A percentile compares a stretch with the other conserved stretches of the same genome.
These are phyloP conservation scores for Metrosideros polymorpha DNA, from an alignment of 441 rosid species.

Conservation along the genomic window DNA sequence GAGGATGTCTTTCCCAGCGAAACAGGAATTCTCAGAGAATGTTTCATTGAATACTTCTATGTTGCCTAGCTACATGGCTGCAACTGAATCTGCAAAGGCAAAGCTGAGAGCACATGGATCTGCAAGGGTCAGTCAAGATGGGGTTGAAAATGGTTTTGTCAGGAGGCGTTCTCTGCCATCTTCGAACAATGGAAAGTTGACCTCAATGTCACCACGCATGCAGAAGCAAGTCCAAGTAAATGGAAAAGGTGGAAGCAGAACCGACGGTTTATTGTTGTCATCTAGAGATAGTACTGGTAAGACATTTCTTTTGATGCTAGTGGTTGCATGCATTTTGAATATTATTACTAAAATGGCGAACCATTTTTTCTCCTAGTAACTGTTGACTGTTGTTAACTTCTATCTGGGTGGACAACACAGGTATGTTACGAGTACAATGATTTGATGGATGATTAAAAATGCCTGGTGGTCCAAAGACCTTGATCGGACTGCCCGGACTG, in stretches of 20 bases:
- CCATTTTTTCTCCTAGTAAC: background rate
- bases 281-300: background rate
- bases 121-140: conserved; percentile 4
- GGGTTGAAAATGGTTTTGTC: background rate
- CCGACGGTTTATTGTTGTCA: background rate
- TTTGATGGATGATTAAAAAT: background rate
- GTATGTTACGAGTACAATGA: background rate
- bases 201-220: background rate
- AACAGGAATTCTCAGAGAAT: conserved; percentile 1
- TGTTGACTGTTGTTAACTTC: background rate
- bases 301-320: background rate
- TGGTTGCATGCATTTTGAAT: background rate
- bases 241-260: background rate
- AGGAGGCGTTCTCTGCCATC: conserved; percentile 1
- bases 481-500: background rate
- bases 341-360: background rate
- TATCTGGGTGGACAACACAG: background rate
- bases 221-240: conserved; percentile 1
- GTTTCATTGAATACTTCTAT: background rate
- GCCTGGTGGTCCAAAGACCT: background rate
- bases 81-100: conserved; percentile 1
- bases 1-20: conserved; percentile 2
- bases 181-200: background rate
- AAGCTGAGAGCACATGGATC: conserved; percentile 1
- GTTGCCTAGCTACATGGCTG: conserved; percentile 8